Evolutionary conservation across 345 rosid species (phyloP).

Genomic region (Triadica sebifera): DNA sequence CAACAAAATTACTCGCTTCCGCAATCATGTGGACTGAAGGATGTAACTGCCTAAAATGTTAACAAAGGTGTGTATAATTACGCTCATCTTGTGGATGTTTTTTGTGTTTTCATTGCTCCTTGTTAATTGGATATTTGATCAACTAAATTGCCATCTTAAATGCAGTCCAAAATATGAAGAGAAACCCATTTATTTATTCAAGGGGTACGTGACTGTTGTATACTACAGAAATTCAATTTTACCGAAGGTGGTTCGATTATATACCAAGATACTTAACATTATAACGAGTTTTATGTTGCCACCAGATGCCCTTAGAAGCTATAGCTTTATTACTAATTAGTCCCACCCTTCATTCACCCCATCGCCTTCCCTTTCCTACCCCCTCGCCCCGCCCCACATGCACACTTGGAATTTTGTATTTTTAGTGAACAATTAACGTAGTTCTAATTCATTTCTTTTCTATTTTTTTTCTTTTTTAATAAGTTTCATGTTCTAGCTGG

Average conservation of each 20-base stretch:
- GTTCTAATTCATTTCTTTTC: neutral
- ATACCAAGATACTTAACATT: neutral
- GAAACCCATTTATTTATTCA: neutral
- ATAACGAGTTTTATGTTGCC: neutral
- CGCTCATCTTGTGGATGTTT: neutral
- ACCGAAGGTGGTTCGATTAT: neutral
- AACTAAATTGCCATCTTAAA: constrained; percentile 1
- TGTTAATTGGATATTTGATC: neutral
- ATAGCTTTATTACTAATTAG: no score
- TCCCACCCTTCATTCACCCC: no score
- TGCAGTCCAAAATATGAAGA: constrained; percentile 13
- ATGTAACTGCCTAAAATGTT: constrained; percentile 7
- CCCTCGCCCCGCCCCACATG: no score
- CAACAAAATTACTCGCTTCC: constrained; percentile 57
- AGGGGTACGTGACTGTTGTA: neutral
- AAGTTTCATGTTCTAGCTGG: neutral
- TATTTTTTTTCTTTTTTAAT: neutral
- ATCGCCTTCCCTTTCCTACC: no score
- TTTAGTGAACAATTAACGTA: neutral
- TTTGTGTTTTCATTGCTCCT: neutral
- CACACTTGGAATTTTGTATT: neutral
- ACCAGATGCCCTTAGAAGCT: neutral
- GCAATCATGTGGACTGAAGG: constrained; percentile 51
- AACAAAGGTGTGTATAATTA: constrained; percentile 8
- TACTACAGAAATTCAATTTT: neutral